These are phyloP conservation scores for Phytophthora sojae DNA, from an alignment of 352 stramenopile genomes.

Conservation along the genomic window DNA sequence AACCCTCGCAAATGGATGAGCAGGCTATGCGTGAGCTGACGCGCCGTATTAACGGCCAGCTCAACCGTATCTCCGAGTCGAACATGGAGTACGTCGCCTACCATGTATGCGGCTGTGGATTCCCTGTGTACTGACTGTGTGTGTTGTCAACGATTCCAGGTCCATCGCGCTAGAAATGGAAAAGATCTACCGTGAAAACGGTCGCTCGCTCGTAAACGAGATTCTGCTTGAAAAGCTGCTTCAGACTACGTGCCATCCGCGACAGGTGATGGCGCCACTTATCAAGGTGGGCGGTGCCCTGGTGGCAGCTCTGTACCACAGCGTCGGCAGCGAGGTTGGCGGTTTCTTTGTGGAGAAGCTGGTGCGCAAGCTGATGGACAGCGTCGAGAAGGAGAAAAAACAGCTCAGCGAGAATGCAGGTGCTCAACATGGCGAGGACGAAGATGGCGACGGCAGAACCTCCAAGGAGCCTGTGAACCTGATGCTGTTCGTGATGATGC, in stretches of 20 bases:
- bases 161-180: conserved; percentile 84
- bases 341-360: conserved; percentile 87
- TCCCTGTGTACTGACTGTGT: conserved; percentile 10
- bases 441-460: conserved; percentile 41
- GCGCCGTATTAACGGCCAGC: conserved; percentile 86
- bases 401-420: conserved; percentile 23
- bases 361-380: conserved; percentile 61
- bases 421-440: conserved; percentile 17
- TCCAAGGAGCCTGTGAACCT: conserved; percentile 85
- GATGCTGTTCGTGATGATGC: conserved; percentile 86
- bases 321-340: conserved; percentile 77
- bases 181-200: conserved; percentile 78
- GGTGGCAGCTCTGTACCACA: conserved; percentile 79
- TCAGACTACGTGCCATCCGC: conserved; percentile 66
- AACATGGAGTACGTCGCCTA: conserved; percentile 85
- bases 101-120: neutral
- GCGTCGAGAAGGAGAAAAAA: conserved; percentile 49
- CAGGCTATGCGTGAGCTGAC: conserved; percentile 73
- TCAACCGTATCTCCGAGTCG: conserved; percentile 92
- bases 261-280: conserved; percentile 80
- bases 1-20: conserved; percentile 74
- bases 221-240: conserved; percentile 78
- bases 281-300: conserved; percentile 79
- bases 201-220: conserved; percentile 76
- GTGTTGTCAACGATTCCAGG: conserved; percentile 23